Conservation (phyloP, 352 stramenopile genomes). For the Globisporangium carolinianum region DNA sequence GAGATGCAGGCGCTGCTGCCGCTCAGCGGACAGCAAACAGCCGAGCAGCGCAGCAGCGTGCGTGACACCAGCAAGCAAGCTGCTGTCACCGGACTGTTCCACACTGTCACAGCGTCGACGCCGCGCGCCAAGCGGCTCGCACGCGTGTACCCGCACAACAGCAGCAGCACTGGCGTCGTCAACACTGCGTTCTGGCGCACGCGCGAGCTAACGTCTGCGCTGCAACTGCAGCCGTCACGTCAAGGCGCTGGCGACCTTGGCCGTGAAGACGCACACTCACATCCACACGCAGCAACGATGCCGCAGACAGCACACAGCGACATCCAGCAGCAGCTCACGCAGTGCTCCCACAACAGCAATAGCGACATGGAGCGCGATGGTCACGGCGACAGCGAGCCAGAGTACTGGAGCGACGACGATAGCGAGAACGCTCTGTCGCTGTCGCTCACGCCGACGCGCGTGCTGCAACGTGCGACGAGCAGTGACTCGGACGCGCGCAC, state of each 20-base stretch:
- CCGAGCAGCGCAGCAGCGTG: not conserved
- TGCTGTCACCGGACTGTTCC: slow-evolving; percentile 18
- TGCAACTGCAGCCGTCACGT: not conserved
- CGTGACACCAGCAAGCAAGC: not conserved
- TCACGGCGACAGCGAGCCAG: not conserved
- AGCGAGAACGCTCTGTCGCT: slow-evolving; percentile 1
- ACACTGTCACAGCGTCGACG: slow-evolving; percentile 51
- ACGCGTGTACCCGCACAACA: slow-evolving; percentile 18
- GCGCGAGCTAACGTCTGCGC: not conserved
- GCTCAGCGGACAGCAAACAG: slow-evolving; percentile 4
- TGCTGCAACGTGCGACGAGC: not conserved
- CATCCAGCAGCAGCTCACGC: not conserved
- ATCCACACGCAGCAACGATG: not conserved
- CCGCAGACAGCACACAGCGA: not conserved
- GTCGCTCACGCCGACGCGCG: slow-evolving; percentile 1
- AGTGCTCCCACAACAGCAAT: slow-evolving; percentile 2
- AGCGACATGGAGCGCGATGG: not conserved
- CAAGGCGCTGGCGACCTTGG: not conserved
- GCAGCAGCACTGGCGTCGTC: too few relatives aligned
- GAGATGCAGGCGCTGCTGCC: not conserved
- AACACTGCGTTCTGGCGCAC: too few relatives aligned
- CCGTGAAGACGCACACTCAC: not conserved
- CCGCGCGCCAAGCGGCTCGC: slow-evolving; percentile 31
- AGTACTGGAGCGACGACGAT: slow-evolving; percentile 6
- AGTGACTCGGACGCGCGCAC: not conserved